Conservation (phyloP, 176 grass and related monocot species). For the Miscanthus lutarioriparius region DNA sequence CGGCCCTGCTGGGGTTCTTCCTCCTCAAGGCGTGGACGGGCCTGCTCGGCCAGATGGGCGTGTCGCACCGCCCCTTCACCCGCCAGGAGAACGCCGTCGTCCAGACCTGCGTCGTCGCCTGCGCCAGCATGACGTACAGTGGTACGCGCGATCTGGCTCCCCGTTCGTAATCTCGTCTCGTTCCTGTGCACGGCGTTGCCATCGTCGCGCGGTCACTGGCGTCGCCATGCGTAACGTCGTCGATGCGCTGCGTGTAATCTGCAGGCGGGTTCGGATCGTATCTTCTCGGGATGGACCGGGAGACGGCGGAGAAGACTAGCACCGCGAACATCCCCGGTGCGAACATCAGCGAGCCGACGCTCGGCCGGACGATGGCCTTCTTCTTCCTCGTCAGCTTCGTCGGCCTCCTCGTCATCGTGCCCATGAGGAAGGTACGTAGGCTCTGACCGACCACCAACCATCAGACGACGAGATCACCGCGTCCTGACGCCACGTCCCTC, state of each 20-base stretch:
- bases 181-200: too few species aligned
- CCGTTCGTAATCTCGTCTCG: too few species aligned
- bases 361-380: constrained; percentile 53
- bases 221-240: background rate
- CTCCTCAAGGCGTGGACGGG: constrained; percentile 58
- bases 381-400: constrained; percentile 67
- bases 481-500: background rate
- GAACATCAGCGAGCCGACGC: constrained; percentile 50
- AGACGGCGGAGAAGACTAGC: constrained; percentile 48
- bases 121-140: constrained; percentile 63
- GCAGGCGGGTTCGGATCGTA: constrained; percentile 77
- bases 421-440: constrained; percentile 64
- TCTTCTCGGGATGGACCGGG: constrained; percentile 54
- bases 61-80: constrained; percentile 48
- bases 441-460: constrained; percentile 16
- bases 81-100: constrained; percentile 85
- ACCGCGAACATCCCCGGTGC: constrained; percentile 17
- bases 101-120: constrained; percentile 89
- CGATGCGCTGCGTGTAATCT: background rate
- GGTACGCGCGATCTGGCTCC: constrained; percentile 14
- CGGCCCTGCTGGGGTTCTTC: constrained; percentile 71
- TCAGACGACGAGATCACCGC: background rate
- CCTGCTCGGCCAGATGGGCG: constrained; percentile 39
- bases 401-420: constrained; percentile 70
- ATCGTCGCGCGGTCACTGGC: background rate